Base-by-base conservation (phyloP, 768 basidiomycete genomes). In the Sarcodon aspratus region DNA sequence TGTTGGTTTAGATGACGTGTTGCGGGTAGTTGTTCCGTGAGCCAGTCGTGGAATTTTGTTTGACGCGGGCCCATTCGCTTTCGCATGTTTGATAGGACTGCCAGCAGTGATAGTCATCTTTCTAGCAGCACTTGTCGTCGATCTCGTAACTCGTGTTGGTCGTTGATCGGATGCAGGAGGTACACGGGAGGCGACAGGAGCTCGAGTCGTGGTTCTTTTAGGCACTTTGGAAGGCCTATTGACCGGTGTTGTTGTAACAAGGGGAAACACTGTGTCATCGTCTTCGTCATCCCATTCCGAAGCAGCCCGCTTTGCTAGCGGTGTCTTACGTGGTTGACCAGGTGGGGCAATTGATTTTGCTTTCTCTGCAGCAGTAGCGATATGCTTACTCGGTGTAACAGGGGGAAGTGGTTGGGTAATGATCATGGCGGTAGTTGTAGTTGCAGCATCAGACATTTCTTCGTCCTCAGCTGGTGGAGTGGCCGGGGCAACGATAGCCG, bases 291-390 rank as follows among this genome's bases (percentile, higher is more conserved):
- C 83, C 3, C 81, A 80, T 52, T 84, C 84, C 47, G 75, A 71
- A 1, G 79, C 79, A 9, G 72, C 60, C 49, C 85, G 79, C 65
- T 92, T 90, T 43, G 79, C 72, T 48, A 78, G 74, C 0, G 92
- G 92, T 1, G 91, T 92, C 69, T 95, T 96, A 55, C 82, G 80
- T 32, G 85, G 89, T 60, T 89, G 90, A 15, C 83, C 86, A 8
- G 85, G 87, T 15, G 89, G 83, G 9, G 77, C 75, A 17, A 87
- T 85, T 13, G 74, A 78, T 33, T 74, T 75, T 0, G 87, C 84
- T 51, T 78, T 80, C 9, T 83, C 83, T 9, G 81, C 67, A 9
- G 85, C 85, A 7, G 75, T 69, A 7, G 78, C 79, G 49, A 88
- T 72, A 55, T 89, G 83, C 50, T 82, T 80, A 57, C 80, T 82